phyloP scores from a whole-genome alignment of 371 early-diverging fungal genomes.

The Gilbertella persicaria region DNA sequence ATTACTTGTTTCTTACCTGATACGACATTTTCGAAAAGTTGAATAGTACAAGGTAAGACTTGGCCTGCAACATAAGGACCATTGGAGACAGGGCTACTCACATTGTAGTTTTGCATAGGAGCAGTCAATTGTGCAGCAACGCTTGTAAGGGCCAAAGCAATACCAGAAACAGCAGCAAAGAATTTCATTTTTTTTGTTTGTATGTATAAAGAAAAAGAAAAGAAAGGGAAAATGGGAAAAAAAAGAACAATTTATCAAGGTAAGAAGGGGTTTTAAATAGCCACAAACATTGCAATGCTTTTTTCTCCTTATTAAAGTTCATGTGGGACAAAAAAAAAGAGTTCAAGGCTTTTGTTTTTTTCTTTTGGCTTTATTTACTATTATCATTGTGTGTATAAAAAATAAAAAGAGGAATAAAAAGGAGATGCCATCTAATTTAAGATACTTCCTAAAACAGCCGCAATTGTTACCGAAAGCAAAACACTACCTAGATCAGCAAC shows the following conservation, averaged over 20 bases:
- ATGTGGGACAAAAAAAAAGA: neutral
- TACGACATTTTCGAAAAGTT: constrained; percentile 28
- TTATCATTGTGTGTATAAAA: neutral
- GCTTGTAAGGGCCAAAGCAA: constrained; percentile 13
- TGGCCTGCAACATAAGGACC: constrained; percentile 42
- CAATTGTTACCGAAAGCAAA: constrained; percentile 9
- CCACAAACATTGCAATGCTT: neutral
- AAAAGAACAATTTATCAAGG: neutral
- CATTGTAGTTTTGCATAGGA: constrained; percentile 41
- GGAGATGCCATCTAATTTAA: neutral
- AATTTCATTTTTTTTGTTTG: constrained; percentile 17
- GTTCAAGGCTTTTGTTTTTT: neutral
- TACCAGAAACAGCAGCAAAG: constrained; percentile 16
- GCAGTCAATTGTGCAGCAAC: constrained; percentile 38
- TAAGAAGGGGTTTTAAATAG: neutral
- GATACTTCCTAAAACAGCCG: constrained; percentile 13
- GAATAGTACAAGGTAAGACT: constrained; percentile 39
- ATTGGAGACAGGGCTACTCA: constrained; percentile 39
- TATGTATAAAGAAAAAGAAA: constrained; percentile 6
- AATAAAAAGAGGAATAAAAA: neutral
- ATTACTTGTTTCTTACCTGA: constrained; percentile 18
- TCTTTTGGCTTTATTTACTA: neutral
- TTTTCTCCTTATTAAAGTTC: neutral
- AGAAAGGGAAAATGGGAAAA: constrained; percentile 5
- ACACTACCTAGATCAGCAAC: constrained; percentile 3